Percentiles rank a stretch among this genome's conserved stretches.
phyloP scores from a whole-genome alignment of 148 eudicot genomes.

The Arctostaphylos glauca region DNA sequence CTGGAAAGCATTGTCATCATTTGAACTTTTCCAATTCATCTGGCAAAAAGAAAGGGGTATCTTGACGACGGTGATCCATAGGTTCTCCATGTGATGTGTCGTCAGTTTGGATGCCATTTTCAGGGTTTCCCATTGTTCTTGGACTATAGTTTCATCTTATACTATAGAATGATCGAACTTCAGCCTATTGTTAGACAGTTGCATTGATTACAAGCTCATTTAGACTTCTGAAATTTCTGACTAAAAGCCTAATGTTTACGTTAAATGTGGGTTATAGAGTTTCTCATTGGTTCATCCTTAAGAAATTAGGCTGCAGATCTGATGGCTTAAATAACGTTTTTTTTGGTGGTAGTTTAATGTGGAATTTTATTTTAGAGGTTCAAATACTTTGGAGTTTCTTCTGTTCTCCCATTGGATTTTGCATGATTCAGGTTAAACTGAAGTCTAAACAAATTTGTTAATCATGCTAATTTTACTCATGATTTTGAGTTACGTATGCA shows the following conservation, averaged over 20 bases:
- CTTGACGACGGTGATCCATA: background rate
- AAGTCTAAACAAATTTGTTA: background rate
- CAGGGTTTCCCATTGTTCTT: background rate
- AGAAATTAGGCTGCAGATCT: background rate
- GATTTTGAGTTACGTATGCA: background rate
- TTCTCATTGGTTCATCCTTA: background rate
- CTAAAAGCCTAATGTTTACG: background rate
- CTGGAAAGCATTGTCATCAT: background rate
- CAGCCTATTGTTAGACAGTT: background rate
- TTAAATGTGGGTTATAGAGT: background rate
- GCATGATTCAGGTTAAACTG: background rate
- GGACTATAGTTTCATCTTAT: background rate
- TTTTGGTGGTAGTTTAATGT: background rate
- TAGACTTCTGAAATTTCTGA: constrained; percentile 3
- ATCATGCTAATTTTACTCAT: background rate
- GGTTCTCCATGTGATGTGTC: background rate
- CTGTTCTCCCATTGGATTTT: constrained; percentile 6
- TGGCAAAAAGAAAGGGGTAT: too few species aligned
- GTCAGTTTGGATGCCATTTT: background rate
- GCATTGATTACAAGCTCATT: background rate
- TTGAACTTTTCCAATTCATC: background rate
- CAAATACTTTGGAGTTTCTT: constrained; percentile 4
- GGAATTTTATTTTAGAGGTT: background rate
- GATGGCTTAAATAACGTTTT: background rate
- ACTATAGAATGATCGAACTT: background rate